Base-by-base conservation (phyloP, 257 asterid genomes). In the Mentha longifolia region DNA sequence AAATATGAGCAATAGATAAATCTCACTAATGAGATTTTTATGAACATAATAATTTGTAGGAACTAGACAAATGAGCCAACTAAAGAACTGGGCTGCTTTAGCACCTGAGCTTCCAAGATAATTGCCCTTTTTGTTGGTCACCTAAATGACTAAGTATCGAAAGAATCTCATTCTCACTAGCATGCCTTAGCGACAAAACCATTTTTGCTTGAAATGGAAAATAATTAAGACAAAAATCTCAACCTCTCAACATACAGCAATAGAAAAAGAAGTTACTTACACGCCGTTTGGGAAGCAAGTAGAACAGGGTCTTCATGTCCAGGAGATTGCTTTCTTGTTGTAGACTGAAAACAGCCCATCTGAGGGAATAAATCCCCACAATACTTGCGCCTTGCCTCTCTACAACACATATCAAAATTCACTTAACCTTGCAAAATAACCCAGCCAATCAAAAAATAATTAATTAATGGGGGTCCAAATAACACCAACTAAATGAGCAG, bases 341-440 rank as follows among this genome's bases (percentile, higher is more conserved):
- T 88, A 77, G 99, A 92, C 14, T 83, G 89, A 77, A 89, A 84
- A 83, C 99, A 95, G 84, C 99, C 99, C 99, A 95, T 95, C 80
- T 85, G 81, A 65, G 76, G 79, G 76, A 79, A 78, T 81, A 80
- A 78, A 84, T 74, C 78, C 73, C 88, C 70, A 58, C 78, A 70
- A 72, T 77, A 76, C 76, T 72, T 46, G 81, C 51, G 75, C 84
- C 87, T 80, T 75, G 87, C 88, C 84, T 83, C 89, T 76, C 85
- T 82, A 78, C 82, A 86, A 87, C 75, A 83, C 64, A 84, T n/a
- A n/a, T 59, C 84, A 85, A 84, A 88, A 88, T 73, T 83, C 87
- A 84, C 95, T 75, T 83, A 82, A 87, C 84, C 91, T 85, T 79
- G 86, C 84, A 82, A 81, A 74, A 78, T 72, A 28, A 78, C 78